Conservation (phyloP, 2,329 filamentous ascomycete genomes). For the Phoma sp. region DNA sequence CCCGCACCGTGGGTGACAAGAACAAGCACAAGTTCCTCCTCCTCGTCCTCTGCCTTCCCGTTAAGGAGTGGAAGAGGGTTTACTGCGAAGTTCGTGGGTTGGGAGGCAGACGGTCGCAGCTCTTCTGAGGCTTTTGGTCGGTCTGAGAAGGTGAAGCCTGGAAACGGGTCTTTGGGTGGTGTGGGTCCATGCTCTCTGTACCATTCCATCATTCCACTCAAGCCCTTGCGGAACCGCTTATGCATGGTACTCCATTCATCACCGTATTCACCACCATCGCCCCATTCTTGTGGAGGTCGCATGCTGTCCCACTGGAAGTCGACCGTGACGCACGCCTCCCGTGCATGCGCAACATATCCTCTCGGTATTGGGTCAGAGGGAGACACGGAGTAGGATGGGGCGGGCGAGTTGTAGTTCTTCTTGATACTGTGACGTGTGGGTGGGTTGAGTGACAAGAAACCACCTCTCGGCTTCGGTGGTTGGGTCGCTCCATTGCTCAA, state of each 20-base stretch:
- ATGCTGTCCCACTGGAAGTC: slow-evolving; percentile 98
- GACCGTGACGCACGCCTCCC: slow-evolving; percentile 83
- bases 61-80: slow-evolving; percentile 45
- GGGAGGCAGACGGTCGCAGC: slow-evolving; percentile 18
- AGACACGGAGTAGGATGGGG: slow-evolving; percentile 84
- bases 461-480: slow-evolving; percentile 35
- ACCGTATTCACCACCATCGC: slow-evolving; percentile 83
- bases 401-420: slow-evolving; percentile 72
- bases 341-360: slow-evolving; percentile 88
- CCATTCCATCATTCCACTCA: slow-evolving; percentile 83
- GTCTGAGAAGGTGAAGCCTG: slow-evolving; percentile 45
- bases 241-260: slow-evolving; percentile 99
- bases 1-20: slow-evolving; percentile 94
- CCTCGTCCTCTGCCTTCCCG: slow-evolving; percentile 55
- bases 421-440: slow-evolving; percentile 32
- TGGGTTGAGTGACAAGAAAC: slow-evolving; percentile 22
- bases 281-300: slow-evolving; percentile 78
- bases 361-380: slow-evolving; percentile 80
- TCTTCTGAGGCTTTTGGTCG: slow-evolving; percentile 23
- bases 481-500: slow-evolving; percentile 33
- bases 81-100: slow-evolving; percentile 26
- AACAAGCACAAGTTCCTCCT: slow-evolving; percentile 77
- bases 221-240: slow-evolving; percentile 79
- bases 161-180: slow-evolving; percentile 42
- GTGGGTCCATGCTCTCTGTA: slow-evolving; percentile 65